These are phyloP conservation scores for Zymoseptoria ardabiliae DNA, from an alignment of 2,329 filamentous ascomycete species.

Conservation along the genomic window DNA sequence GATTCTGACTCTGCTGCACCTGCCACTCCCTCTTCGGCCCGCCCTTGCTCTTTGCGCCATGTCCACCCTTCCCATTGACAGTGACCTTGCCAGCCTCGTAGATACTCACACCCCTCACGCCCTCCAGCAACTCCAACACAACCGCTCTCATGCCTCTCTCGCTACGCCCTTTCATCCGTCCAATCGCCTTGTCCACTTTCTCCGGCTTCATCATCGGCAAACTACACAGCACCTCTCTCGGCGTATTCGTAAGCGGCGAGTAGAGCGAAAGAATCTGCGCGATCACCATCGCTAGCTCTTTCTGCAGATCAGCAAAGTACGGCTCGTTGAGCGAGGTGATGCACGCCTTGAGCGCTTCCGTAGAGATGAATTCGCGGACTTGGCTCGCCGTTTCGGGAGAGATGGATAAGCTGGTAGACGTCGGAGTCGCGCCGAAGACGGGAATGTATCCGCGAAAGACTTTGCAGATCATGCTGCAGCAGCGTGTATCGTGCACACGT, in stretches of 20 bases:
- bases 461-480: conserved; percentile 75
- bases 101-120: conserved; percentile 83
- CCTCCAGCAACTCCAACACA: conserved; percentile 76
- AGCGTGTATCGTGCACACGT: conserved; percentile 80
- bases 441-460: conserved; percentile 81
- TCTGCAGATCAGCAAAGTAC: conserved; percentile 94
- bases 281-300: conserved; percentile 81
- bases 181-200: conserved; percentile 54
- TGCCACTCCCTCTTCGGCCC: conserved; percentile 24
- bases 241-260: conserved; percentile 59
- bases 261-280: conserved; percentile 78
- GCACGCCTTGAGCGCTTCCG: conserved; percentile 80
- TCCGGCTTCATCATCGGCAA: conserved; percentile 67
- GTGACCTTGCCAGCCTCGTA: conserved; percentile 82
- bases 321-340: conserved; percentile 87
- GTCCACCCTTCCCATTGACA: conserved; percentile 15
- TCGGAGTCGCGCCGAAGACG: conserved; percentile 54
- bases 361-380: conserved; percentile 83
- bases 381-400: conserved; percentile 44
- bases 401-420: conserved; percentile 31
- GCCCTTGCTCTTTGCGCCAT: conserved; percentile 14
- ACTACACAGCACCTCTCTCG: conserved; percentile 66
- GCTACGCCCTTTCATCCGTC: conserved; percentile 32
- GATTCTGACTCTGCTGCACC: conserved; percentile 3
- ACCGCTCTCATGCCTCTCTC: conserved; percentile 72